These are phyloP conservation scores for Cladochytrium replicatum DNA, from an alignment of 192 early-diverging fungal genomes.

Conservation along the genomic window DNA sequence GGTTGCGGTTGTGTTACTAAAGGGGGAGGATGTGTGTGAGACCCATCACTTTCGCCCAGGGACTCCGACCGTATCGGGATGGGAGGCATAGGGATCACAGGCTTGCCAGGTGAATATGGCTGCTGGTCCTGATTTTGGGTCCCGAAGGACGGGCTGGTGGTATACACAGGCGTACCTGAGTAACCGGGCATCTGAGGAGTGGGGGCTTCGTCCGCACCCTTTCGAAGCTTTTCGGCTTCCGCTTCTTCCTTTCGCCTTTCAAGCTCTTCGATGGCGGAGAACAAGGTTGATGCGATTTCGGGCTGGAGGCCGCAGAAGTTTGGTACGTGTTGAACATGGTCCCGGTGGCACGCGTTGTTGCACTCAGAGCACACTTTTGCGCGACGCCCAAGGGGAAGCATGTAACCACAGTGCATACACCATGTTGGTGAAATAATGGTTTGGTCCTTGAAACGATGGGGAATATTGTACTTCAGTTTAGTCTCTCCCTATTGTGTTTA, in stretches of 20 bases:
- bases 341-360: constrained; percentile 21
- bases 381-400: constrained; percentile 27
- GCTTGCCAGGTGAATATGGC: too few relatives aligned
- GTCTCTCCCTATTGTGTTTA: background rate
- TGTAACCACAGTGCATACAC: constrained; percentile 94
- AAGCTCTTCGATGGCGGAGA: constrained; percentile 37
- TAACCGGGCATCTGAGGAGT: constrained; percentile 5
- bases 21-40: too few relatives aligned
- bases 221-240: constrained; percentile 26
- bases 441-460: constrained; percentile 82
- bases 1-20: too few relatives aligned
- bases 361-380: constrained; percentile 33
- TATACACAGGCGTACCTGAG: too few relatives aligned
- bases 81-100: too few relatives aligned
- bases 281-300: constrained; percentile 26
- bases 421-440: constrained; percentile 81
- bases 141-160: too few relatives aligned
- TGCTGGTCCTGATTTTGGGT: too few relatives aligned
- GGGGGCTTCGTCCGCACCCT: constrained; percentile 3
- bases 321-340: constrained; percentile 30
- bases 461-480: constrained; percentile 89
- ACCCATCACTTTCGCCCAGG: too few relatives aligned
- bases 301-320: constrained; percentile 36
- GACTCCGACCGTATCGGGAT: too few relatives aligned
- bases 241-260: constrained; percentile 42